These are phyloP conservation scores for Chenopodium album DNA, from an alignment of 148 eudicot species.

Conservation along the genomic window DNA sequence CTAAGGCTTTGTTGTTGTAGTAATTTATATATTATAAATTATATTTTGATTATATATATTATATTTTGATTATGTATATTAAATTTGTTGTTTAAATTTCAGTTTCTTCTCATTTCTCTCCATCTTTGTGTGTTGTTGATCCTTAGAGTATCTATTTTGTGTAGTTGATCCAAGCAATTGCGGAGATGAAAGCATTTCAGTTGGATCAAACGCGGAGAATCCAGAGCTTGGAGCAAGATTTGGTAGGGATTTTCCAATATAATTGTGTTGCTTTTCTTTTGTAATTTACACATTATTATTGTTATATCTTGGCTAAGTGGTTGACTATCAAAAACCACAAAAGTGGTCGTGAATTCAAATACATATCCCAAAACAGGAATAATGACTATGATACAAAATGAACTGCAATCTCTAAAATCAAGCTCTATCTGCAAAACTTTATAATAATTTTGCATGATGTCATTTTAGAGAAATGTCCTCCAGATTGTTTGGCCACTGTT, in stretches of 20 bases:
- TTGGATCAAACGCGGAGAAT: conserved; percentile 40
- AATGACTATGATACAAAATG: neutral
- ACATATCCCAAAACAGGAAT: neutral
- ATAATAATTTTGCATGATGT: neutral
- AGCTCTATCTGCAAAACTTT: neutral
- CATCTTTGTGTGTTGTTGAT: conserved; percentile 14
- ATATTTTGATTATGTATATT: no score
- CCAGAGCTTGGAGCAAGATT: conserved; percentile 47
- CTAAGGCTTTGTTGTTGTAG: no score
- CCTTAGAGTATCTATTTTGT: conserved; percentile 16
- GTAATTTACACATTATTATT: no score
- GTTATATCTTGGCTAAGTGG: neutral
- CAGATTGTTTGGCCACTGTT: neutral
- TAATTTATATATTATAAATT: no score
- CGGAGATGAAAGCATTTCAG: conserved; percentile 44
- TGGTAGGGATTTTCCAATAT: conserved; percentile 39
- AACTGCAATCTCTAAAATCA: neutral
- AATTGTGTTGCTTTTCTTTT: neutral
- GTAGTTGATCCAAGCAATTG: conserved; percentile 51
- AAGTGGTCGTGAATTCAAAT: neutral
- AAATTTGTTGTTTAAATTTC: neutral
- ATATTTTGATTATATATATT: no score
- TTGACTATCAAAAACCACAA: neutral
- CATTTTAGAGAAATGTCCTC: neutral
- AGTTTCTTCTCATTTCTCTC: neutral